Base-by-base conservation (phyloP, 306 rosid species). In the Quillaja saponaria region DNA sequence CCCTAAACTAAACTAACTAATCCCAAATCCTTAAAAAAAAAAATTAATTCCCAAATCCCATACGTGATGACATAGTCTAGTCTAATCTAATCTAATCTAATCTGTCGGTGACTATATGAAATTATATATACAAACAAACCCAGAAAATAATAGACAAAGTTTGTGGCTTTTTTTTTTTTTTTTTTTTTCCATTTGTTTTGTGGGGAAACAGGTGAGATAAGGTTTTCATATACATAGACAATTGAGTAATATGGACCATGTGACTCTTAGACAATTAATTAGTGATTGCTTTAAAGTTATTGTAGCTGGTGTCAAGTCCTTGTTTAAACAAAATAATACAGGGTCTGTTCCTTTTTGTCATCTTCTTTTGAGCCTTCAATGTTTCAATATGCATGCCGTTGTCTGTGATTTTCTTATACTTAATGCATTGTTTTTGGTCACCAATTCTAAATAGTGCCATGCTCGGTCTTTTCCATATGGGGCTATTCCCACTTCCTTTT, bases 251-350 rank as follows among this genome's bases (percentile, higher is more conserved):
- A 61, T 59, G 63, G 62, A 69, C 71, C 77, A 59, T 25, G n/a
- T n/a, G n/a, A n/a, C n/a, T n/a, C n/a, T n/a, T n/a, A 25, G 31
- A 25, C 3, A 25, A 67, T 59, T 50, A 54, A 58, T 57, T 46
- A 67, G 52, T 56, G 52, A 50, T 42, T 49, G 34, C 10, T 10
- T 40, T 1, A 13, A 72, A 69, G 73, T 70, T 49, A 52, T 18
- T 48, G 67, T 61, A 58, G 54, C 46, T 54, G 82, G 63, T 79
- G 41, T 51, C 13, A 72, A 72, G 81, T 78, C 78, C 63, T 68
- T 80, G 62, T 77, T 71, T 45, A 64, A 74, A 55, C 66, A 64
- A 42, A 58, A 64, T 59, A n/a, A n/a, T 19, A 41, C 64, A 37
- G 58, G 70, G 39, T 70, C 10, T 49, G 37, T 54, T 76, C 18